Conservation (phyloP, 192 early-diverging fungal genomes). For the Dispira parvispora region DNA sequence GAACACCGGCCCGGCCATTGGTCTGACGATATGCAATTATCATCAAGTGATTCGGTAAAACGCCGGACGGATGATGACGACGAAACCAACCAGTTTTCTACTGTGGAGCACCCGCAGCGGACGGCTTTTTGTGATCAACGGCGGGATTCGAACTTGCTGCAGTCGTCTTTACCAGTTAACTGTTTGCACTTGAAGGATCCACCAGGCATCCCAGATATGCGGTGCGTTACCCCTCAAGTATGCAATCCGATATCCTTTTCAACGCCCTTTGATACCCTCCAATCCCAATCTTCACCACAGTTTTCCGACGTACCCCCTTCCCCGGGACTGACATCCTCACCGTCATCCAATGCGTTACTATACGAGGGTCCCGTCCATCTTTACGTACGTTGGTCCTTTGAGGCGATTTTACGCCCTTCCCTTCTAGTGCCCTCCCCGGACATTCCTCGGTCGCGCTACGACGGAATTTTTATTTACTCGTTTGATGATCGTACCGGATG, state of each 20-base stretch:
- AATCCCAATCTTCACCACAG: not conserved
- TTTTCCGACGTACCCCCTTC: not conserved
- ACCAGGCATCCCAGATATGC: too few relatives aligned
- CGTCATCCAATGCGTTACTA: too few relatives aligned
- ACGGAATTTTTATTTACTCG: slow-evolving; percentile 10
- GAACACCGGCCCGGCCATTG: slow-evolving; percentile 9
- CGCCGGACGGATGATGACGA: too few relatives aligned
- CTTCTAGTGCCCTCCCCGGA: not conserved
- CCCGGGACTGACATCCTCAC: not conserved
- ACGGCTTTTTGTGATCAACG: too few relatives aligned
- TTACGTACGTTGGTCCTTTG: slow-evolving; percentile 11
- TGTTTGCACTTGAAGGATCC: too few relatives aligned
- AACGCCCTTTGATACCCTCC: not conserved
- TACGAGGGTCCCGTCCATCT: slow-evolving; percentile 1
- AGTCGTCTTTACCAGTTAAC: too few relatives aligned
- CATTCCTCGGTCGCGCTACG: slow-evolving; percentile 1
- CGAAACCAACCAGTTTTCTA: too few relatives aligned
- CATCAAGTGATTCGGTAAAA: not conserved
- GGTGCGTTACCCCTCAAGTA: too few relatives aligned
- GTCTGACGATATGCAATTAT: not conserved
- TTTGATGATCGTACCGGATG: slow-evolving; percentile 4
- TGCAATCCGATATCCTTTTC: too few relatives aligned
- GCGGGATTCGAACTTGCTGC: too few relatives aligned
- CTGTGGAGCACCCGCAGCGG: too few relatives aligned
- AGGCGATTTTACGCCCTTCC: slow-evolving; percentile 7